A percentile compares a stretch with the other conserved stretches of the same genome.
These are phyloP conservation scores for Chaetothyriales sp. DNA, from an alignment of 2,329 filamentous ascomycete species.

Conservation along the genomic window DNA sequence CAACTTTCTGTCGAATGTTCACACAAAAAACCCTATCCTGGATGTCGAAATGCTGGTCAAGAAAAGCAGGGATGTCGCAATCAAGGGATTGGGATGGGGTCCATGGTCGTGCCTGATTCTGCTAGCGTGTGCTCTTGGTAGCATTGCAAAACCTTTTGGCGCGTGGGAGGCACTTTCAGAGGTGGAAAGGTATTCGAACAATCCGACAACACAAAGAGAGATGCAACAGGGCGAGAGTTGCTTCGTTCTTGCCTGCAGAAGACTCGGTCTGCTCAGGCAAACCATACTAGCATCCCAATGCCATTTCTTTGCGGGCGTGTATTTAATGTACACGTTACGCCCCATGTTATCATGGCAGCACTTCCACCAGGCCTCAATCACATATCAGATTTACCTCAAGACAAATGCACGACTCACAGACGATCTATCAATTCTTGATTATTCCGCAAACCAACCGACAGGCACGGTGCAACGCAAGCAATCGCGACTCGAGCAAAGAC, in stretches of 20 bases:
- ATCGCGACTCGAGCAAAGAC: conserved; percentile 26
- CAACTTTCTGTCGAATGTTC: conserved; percentile 23
- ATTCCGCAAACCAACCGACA: conserved; percentile 3
- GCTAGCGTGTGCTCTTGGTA: conserved; percentile 22
- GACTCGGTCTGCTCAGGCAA: conserved; percentile 20
- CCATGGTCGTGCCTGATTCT: conserved; percentile 23
- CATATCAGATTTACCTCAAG: conserved; percentile 26
- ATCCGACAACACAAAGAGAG: background rate
- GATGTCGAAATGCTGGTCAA: conserved; percentile 20
- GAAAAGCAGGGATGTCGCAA: conserved; percentile 15
- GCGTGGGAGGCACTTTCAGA: conserved; percentile 2
- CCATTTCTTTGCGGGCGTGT: conserved; percentile 26
- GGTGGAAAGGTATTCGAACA: conserved; percentile 1
- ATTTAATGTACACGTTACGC: conserved; percentile 29
- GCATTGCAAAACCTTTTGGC: conserved; percentile 19
- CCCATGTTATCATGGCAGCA: conserved; percentile 28
- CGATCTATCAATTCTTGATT: conserved; percentile 1
- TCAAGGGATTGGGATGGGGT: conserved; percentile 23
- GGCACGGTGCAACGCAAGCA: conserved; percentile 8
- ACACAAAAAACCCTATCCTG: conserved; percentile 27
- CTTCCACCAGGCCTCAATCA: conserved; percentile 23
- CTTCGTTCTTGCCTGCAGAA: conserved; percentile 21
- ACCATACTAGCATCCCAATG: conserved; percentile 26
- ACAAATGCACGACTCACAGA: conserved; percentile 10
- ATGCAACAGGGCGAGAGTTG: conserved; percentile 20